Evolutionary conservation across 352 stramenopile species (phyloP), one percentile per base, ranked within the genome.

Genomic region (Phytophthora quininea): DNA sequence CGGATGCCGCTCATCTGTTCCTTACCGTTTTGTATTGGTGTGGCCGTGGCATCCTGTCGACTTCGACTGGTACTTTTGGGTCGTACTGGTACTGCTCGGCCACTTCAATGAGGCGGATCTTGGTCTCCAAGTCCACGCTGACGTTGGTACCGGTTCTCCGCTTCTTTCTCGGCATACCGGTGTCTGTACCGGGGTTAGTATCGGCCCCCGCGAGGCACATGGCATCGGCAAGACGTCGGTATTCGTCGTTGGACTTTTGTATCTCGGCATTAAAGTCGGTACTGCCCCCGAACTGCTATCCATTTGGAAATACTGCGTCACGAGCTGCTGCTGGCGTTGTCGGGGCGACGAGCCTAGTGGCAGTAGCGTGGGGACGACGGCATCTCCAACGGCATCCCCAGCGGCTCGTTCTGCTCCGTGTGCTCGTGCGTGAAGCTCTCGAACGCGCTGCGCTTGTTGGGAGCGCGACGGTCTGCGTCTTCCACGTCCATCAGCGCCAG

Each of bases 21-120:
- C 33, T 81, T 83, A 6, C 67, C 67, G 29, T 56, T 50, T 24
- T 29, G 52, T 30, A 52, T 45, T 19, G 51, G 3, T 0, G 60
- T 38, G 0, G 52, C 30, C 19, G 29, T 42, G 4, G 63, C 63
- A 29, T 82, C 77, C 15, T 71, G 69, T 64, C 82, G 83, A 33
- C 55, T 72, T 29, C 76, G 76, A 15, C 54, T 72, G 2, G 76
- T 71, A 56, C 67, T 56, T 89, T 91, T 5, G 83, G 83, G 62
- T 93, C 83, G 62, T 92, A 93, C 55, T 92, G 82, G 65, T 92
- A 92, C 64, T 91, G 82, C 61, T 93, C 86, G 0, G 86, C 86
- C 51, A 93, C 71, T 64, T 93, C 86, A 58, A 93, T 93, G 37
- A 93, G 78, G 12, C 83, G 82, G 71, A 93, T 93, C 73, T 93